Base-by-base conservation (phyloP, 2,329 filamentous ascomycete genomes). In the Venturia nashicola region DNA sequence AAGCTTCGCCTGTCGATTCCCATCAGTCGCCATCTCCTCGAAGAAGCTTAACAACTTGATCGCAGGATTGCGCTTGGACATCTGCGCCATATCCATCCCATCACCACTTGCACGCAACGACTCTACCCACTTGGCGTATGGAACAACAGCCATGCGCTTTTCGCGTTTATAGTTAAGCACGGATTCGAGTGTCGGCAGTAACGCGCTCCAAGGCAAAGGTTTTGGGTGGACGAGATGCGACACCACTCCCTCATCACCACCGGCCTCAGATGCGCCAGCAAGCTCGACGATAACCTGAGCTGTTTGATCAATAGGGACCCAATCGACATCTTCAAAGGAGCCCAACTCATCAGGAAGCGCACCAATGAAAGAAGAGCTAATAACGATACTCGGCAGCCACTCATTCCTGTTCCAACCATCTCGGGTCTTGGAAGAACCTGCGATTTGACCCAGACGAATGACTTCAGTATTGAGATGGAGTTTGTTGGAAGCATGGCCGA, bases 401-500 rank as follows among this genome's bases (percentile, higher is more conserved):
- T 62, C 60, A 18, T 23, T 62, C 39, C 44, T 55, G 43, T 48
- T 62, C 60, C 60, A 62, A 7, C 44, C 40, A 32, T 40, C 39
- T 20, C 16, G 6, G 5, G 36, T 46, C 36, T 14, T 23, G 2
- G 8, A 6, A 1, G 60, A 20, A 32, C 60, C 60, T 23, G 27
- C 60, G 60, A 62, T 34, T 32, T 62, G 60, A 20, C 60, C 60
- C 8, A 62, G n/a, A 14, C 60, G 60, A 14, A 46, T 12, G 12
- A 48, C 27, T 36, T 14, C n/a, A 18, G 23, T 43, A 4, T 68
- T 65, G 1, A 75, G 64, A 5, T 61, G 63, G 1, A 66, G 42
- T 43, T 61, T 61, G 11, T 64, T 16, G 3, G 65, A 61, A 1
- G 72, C 71, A 7, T 67, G 40, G 2, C 66, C 66, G 3, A 75